Percentiles rank a stretch among this genome's conserved stretches.
These are phyloP conservation scores for Candida sakaeoensis DNA, from an alignment of 805 yeast species.

Conservation along the genomic window DNA sequence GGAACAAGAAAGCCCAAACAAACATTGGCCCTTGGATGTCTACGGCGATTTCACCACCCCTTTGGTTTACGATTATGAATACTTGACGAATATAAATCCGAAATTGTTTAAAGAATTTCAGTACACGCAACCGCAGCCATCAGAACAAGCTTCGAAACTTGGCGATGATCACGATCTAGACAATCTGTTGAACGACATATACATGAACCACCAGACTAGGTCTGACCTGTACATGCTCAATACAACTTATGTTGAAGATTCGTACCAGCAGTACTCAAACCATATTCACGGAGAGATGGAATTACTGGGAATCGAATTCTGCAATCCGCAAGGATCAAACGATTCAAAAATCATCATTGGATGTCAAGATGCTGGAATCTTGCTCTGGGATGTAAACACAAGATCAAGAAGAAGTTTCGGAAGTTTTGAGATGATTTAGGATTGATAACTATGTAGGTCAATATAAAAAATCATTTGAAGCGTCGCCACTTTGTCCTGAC, in stretches of 20 bases:
- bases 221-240: background rate
- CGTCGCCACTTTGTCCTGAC: too few species aligned
- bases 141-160: slow-evolving; percentile 18
- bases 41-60: slow-evolving; percentile 26
- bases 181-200: slow-evolving; percentile 8
- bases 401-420: slow-evolving; percentile 38
- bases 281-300: slow-evolving; percentile 44
- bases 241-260: slow-evolving; percentile 12
- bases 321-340: slow-evolving; percentile 13
- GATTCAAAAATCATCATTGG: slow-evolving; percentile 32
- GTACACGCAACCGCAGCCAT: slow-evolving; percentile 25
- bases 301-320: slow-evolving; percentile 38
- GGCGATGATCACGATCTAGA: slow-evolving; percentile 13
- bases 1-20: background rate
- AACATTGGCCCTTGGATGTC: slow-evolving; percentile 5
- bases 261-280: slow-evolving; percentile 16
- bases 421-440: slow-evolving; percentile 20
- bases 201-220: slow-evolving; percentile 2
- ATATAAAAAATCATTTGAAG: too few species aligned
- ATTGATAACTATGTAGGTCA: too few species aligned
- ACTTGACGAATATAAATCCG: slow-evolving; percentile 33
- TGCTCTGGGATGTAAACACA: slow-evolving; percentile 38
- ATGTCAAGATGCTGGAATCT: slow-evolving; percentile 38
- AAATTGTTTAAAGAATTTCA: slow-evolving; percentile 33
- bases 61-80: slow-evolving; percentile 40